Evolutionary conservation across 73 alveolate species (phyloP).

Genomic region (Paramecium sexaurelia): DNA sequence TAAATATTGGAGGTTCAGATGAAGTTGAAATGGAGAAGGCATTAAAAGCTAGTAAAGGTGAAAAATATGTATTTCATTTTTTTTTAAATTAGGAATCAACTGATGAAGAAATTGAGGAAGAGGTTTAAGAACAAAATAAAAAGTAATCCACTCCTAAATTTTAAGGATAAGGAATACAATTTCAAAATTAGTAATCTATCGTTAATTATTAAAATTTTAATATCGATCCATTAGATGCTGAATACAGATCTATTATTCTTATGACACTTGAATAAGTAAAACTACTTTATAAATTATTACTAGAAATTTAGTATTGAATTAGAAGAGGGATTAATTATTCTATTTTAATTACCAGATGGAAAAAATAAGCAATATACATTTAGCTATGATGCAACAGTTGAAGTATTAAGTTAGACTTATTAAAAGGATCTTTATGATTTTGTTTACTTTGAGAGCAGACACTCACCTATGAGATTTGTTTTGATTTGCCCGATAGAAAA

Average conservation of each 20-base stretch:
- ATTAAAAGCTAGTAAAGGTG: constrained; percentile 77
- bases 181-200: not conserved
- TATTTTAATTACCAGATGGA: constrained; percentile 69
- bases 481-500: not conserved
- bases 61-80: constrained; percentile 53
- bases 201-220: constrained; percentile 1
- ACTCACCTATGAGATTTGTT: not conserved
- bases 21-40: constrained; percentile 85
- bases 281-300: not conserved
- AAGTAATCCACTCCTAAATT: constrained; percentile 66
- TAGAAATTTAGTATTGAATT: constrained; percentile 58
- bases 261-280: constrained; percentile 72
- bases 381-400: constrained; percentile 38
- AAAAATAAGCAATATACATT: constrained; percentile 54
- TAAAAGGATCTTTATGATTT: constrained; percentile 45
- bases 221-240: constrained; percentile 44
- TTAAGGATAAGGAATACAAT: constrained; percentile 68
- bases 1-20: constrained; percentile 81
- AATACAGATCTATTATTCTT: constrained; percentile 16
- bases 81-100: constrained; percentile 7
- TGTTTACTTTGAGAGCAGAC: not conserved
- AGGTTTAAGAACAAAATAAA: constrained; percentile 51
- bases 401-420: not conserved
- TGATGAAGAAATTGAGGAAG: constrained; percentile 76
- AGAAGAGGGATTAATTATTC: constrained; percentile 4